phyloP scores from a whole-genome alignment of 352 stramenopile species.

The Pythium coloratum region DNA sequence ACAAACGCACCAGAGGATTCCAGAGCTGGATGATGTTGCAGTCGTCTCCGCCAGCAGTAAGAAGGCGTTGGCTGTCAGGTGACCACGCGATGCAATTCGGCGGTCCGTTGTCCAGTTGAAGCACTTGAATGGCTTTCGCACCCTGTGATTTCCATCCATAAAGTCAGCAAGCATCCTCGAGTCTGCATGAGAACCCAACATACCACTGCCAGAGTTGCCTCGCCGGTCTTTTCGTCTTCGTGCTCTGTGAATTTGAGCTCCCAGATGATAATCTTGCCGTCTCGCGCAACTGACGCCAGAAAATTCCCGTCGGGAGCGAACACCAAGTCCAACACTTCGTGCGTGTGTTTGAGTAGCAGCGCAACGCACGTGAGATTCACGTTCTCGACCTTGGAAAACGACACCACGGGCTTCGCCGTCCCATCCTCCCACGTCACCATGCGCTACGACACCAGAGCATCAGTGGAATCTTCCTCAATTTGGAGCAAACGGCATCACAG shows the following conservation, averaged over 20 bases:
- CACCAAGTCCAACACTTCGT: conserved; percentile 64
- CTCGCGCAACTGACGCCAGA: conserved; percentile 76
- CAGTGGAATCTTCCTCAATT: neutral
- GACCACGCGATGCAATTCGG: conserved; percentile 71
- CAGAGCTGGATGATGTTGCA: conserved; percentile 68
- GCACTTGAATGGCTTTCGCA: conserved; percentile 35
- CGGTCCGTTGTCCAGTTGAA: conserved; percentile 48
- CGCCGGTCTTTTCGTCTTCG: conserved; percentile 26
- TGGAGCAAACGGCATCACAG: neutral
- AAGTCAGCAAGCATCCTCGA: neutral
- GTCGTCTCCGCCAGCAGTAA: conserved; percentile 49
- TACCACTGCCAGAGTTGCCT: conserved; percentile 9
- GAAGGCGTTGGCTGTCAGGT: conserved; percentile 51
- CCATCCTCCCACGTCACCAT: conserved; percentile 43
- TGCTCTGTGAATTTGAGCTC: conserved; percentile 32
- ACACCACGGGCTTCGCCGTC: conserved; percentile 22
- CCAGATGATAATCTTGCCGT: conserved; percentile 81
- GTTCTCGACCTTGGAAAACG: conserved; percentile 9
- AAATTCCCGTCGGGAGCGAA: conserved; percentile 81
- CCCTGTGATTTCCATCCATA: conserved; percentile 8
- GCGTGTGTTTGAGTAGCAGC: conserved; percentile 47
- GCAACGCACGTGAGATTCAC: conserved; percentile 40
- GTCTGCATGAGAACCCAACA: neutral
- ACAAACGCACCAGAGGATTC: conserved; percentile 33
- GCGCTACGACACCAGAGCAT: conserved; percentile 27